These are phyloP conservation scores for Fusarium xyrophilum DNA, from an alignment of 2,329 filamentous ascomycete species.

Conservation along the genomic window DNA sequence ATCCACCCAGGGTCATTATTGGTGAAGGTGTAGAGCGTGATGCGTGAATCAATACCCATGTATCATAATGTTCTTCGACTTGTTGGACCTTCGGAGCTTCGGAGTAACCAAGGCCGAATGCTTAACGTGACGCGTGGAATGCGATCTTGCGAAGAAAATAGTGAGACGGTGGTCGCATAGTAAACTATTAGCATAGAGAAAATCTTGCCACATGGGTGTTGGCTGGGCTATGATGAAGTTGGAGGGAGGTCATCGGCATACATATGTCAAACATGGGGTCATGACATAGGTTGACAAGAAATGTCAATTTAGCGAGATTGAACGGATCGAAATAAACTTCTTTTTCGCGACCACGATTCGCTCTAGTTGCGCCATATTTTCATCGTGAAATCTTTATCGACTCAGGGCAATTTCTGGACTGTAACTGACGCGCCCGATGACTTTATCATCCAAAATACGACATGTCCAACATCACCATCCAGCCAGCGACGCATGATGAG, in stretches of 20 bases:
- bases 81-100: neutral
- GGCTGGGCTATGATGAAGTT: neutral
- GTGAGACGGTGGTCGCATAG: neutral
- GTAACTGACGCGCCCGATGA: neutral
- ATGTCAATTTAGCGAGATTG: neutral
- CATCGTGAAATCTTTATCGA: neutral
- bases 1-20: neutral
- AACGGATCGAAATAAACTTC: neutral
- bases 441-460: neutral
- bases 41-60: neutral
- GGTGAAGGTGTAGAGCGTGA: neutral
- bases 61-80: neutral
- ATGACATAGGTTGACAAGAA: neutral
- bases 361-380: neutral
- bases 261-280: neutral
- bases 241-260: neutral
- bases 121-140: no score
- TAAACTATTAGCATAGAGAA: fast-evolving
- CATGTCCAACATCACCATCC: slow-evolving; percentile 24
- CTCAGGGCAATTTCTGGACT: no score
- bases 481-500: slow-evolving; percentile 23
- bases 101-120: neutral
- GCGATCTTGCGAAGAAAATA: neutral
- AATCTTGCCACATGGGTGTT: neutral
- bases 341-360: neutral